Evolutionary conservation across 2,329 filamentous ascomycete genomes (phyloP).

Genomic region (Ploettnerulaceae sp.): DNA sequence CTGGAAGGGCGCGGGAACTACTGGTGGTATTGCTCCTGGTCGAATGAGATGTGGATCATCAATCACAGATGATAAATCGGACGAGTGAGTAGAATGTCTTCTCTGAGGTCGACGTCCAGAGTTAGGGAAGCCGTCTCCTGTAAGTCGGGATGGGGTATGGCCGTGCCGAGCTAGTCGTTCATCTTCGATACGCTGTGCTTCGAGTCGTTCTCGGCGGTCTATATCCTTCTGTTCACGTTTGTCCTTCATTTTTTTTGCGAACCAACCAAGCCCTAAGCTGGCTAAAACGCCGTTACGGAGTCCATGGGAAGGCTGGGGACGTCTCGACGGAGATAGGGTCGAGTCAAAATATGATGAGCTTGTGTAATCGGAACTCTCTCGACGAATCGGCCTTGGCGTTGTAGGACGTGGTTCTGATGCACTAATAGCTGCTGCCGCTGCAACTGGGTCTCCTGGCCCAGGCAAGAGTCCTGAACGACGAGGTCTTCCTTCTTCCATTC

Average conservation of each 20-base stretch:
- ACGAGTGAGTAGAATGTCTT: slow-evolving; percentile 25
- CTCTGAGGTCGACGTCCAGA: slow-evolving; percentile 39
- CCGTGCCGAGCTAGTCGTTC: slow-evolving; percentile 53
- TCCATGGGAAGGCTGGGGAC: slow-evolving; percentile 42
- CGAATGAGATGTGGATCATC: slow-evolving; percentile 35
- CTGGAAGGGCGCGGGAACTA: slow-evolving; percentile 18
- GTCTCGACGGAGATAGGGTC: slow-evolving; percentile 53
- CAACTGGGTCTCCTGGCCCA: slow-evolving; percentile 41
- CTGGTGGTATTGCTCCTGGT: slow-evolving; percentile 39
- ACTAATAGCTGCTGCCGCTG: slow-evolving; percentile 44
- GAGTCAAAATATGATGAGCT: slow-evolving; percentile 44
- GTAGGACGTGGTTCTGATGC: slow-evolving; percentile 40
- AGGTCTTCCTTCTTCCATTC: slow-evolving; percentile 33
- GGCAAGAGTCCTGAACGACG: slow-evolving; percentile 41
- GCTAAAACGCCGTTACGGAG: slow-evolving; percentile 47
- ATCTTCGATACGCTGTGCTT: slow-evolving; percentile 44
- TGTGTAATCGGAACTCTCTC: slow-evolving; percentile 47
- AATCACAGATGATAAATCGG: slow-evolving; percentile 31
- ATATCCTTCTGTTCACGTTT: slow-evolving; percentile 40
- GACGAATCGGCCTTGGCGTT: slow-evolving; percentile 37
- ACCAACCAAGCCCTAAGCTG: slow-evolving; percentile 62
- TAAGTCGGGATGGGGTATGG: slow-evolving; percentile 48
- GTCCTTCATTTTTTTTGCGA: slow-evolving; percentile 61
- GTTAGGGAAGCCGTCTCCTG: slow-evolving; percentile 59
- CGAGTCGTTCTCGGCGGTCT: slow-evolving; percentile 38